A percentile compares a stretch with the other conserved stretches of the same genome.
These are phyloP conservation scores for Grammothele lineata DNA, from an alignment of 768 basidiomycete species.

Conservation along the genomic window DNA sequence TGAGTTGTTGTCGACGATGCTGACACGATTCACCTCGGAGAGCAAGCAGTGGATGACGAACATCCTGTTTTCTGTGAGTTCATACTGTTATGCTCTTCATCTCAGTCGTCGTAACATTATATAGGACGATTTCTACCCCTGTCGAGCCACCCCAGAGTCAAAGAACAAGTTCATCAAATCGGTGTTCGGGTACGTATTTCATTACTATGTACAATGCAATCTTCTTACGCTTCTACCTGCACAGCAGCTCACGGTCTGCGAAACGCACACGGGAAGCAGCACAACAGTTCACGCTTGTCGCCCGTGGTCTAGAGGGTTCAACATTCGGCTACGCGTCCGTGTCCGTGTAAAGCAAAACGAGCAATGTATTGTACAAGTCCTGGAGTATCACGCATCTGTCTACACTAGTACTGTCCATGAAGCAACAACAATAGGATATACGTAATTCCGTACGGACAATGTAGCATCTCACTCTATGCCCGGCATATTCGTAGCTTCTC, in stretches of 20 bases:
- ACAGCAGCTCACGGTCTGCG: slow-evolving; percentile 59
- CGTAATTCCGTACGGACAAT: background rate
- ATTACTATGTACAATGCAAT: background rate
- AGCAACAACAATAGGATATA: too few relatives aligned
- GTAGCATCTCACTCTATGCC: too few relatives aligned
- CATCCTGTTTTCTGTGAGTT: slow-evolving; percentile 58
- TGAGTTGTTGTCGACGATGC: slow-evolving; percentile 69
- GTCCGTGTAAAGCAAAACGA: slow-evolving; percentile 23
- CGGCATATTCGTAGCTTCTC: too few relatives aligned
- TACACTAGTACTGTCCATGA: too few relatives aligned
- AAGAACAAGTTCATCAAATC: slow-evolving; percentile 78
- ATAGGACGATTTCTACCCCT: slow-evolving; percentile 67
- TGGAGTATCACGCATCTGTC: too few relatives aligned
- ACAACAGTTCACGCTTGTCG: slow-evolving; percentile 82
- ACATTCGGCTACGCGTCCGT: slow-evolving; percentile 74
- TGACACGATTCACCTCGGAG: slow-evolving; percentile 50
- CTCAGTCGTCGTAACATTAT: background rate
- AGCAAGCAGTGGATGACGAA: slow-evolving; percentile 69
- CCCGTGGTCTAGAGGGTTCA: slow-evolving; percentile 79
- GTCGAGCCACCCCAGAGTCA: slow-evolving; percentile 66
- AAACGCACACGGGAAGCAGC: slow-evolving; percentile 79
- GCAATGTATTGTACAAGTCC: too few relatives aligned
- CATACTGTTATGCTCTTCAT: background rate
- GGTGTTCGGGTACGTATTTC: slow-evolving; percentile 51
- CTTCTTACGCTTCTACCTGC: too few relatives aligned